Evolutionary conservation across 2,329 filamentous ascomycete species (phyloP).

Genomic region (Neofusicoccum parvum): DNA sequence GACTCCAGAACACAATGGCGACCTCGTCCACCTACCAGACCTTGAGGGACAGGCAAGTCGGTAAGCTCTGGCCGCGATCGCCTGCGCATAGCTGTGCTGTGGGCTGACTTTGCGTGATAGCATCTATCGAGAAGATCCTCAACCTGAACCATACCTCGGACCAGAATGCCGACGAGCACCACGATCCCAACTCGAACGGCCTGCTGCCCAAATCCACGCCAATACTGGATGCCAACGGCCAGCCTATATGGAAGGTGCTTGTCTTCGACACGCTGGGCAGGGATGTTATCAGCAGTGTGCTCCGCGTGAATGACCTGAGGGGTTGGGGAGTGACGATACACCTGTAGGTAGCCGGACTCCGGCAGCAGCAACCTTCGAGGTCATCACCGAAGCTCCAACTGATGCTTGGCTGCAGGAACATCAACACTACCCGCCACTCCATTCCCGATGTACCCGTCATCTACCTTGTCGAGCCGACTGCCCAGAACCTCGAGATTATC

Average conservation of each 20-base stretch:
- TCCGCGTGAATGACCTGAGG: constrained; percentile 89
- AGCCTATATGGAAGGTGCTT: constrained; percentile 96
- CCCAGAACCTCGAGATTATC: constrained; percentile 78
- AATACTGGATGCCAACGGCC: constrained; percentile 81
- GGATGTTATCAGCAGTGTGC: constrained; percentile 95
- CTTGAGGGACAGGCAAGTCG: constrained; percentile 72
- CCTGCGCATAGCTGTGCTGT: not conserved
- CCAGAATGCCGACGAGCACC: constrained; percentile 56
- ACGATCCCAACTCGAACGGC: constrained; percentile 65
- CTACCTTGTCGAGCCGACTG: constrained; percentile 90
- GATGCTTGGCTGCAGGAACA: constrained; percentile 57
- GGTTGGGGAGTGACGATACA: constrained; percentile 96
- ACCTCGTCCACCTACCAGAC: constrained; percentile 50
- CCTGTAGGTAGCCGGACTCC: constrained; percentile 71
- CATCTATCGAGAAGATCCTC: constrained; percentile 91
- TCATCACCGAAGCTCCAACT: not conserved
- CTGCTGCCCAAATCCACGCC: constrained; percentile 70
- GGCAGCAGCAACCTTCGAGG: not conserved
- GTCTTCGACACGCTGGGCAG: constrained; percentile 91
- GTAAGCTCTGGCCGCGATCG: constrained; percentile 48
- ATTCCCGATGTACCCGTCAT: constrained; percentile 97
- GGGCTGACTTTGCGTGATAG: constrained; percentile 49
- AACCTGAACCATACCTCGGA: constrained; percentile 78
- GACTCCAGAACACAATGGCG: constrained; percentile 51
- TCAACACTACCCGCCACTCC: constrained; percentile 77